Evolutionary conservation across 768 basidiomycete genomes (phyloP).

Genomic region (Podaxis sp.): DNA sequence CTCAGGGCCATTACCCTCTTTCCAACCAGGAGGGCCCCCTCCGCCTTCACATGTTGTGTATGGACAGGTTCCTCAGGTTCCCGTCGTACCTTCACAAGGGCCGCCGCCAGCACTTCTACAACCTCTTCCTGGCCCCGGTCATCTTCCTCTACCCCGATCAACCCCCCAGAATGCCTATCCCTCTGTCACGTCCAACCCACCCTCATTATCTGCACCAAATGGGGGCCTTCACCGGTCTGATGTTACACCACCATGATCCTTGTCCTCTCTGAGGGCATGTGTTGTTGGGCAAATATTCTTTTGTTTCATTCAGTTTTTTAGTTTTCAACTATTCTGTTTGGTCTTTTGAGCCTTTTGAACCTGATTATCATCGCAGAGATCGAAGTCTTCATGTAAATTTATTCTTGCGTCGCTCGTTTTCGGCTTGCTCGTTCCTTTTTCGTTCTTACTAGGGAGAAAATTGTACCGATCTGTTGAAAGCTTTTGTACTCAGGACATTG

Average conservation of each 20-base stretch:
- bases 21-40: constrained; percentile 45
- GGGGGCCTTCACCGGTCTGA: constrained; percentile 9
- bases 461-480: background rate
- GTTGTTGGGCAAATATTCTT: background rate
- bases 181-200: constrained; percentile 6
- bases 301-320: background rate
- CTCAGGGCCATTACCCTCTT: constrained; percentile 43
- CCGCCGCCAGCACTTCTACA: constrained; percentile 43
- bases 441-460: constrained; percentile 4
- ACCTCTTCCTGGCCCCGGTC: constrained; percentile 32
- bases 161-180: constrained; percentile 18
- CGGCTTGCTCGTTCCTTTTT: background rate
- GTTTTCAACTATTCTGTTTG: background rate
- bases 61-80: constrained; percentile 40
- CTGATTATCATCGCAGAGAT: background rate
- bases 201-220: constrained; percentile 10
- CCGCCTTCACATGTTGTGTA: constrained; percentile 46
- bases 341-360: background rate
- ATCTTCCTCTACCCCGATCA: constrained; percentile 22
- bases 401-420: background rate
- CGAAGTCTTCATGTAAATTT: background rate
- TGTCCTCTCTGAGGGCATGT: background rate
- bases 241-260: background rate
- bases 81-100: constrained; percentile 31
- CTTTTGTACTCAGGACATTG: background rate